phyloP scores from a whole-genome alignment of 2,329 filamentous ascomycete species.

The Aspergillus thermomutatus region DNA sequence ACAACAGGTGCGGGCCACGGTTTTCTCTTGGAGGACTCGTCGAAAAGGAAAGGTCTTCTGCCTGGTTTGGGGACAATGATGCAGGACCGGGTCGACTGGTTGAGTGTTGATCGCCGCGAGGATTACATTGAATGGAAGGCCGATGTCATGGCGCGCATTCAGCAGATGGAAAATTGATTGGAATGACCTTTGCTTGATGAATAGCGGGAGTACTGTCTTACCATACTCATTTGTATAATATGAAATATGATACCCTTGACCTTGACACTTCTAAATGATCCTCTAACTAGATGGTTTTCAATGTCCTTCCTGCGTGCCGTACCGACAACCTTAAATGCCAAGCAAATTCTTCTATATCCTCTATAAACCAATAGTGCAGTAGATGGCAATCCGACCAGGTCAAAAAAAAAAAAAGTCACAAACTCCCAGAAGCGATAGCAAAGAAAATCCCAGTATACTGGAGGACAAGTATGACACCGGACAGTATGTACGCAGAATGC shows the following conservation, averaged over 20 bases:
- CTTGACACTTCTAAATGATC: neutral
- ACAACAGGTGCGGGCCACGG: conserved; percentile 8
- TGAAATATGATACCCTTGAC: neutral
- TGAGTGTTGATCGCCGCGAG: conserved; percentile 42
- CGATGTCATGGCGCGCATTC: conserved; percentile 38
- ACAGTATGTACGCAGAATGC: neutral
- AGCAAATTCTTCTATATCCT: neutral
- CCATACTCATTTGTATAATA: neutral
- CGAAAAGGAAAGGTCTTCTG: conserved; percentile 35
- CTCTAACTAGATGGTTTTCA: neutral
- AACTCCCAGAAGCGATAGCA: neutral
- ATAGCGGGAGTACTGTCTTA: neutral
- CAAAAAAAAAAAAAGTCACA: neutral
- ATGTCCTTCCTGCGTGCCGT: neutral
- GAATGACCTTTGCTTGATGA: neutral
- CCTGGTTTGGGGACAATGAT: conserved; percentile 51
- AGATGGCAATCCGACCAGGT: neutral
- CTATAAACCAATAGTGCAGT: neutral
- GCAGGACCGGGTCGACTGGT: conserved; percentile 47
- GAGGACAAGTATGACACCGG: neutral
- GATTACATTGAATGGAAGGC: conserved; percentile 45
- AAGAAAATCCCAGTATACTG: neutral
- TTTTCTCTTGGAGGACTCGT: conserved; percentile 13
- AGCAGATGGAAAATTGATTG: conserved; percentile 24
- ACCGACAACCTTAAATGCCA: neutral